Conservation (phyloP, 257 asterid species). For the Penstemon newberryi region DNA sequence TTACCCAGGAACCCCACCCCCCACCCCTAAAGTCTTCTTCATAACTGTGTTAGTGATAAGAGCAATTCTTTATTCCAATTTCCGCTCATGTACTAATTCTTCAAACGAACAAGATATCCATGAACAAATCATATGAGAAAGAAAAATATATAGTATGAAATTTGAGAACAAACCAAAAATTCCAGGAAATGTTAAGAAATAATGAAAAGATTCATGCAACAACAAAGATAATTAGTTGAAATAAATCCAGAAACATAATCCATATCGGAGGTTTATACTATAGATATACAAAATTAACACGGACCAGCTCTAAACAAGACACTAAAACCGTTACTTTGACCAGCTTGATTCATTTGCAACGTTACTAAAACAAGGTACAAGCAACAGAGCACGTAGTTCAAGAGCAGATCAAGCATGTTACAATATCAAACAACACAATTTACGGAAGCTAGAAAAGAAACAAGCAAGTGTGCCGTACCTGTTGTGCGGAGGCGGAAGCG, state of each 20-base stretch:
- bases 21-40: no score
- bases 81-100: constrained; percentile 3
- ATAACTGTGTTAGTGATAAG: no score
- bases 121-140: not conserved
- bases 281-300: constrained; percentile 9
- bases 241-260: constrained; percentile 9
- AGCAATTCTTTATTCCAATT: no score
- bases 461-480: constrained; percentile 40
- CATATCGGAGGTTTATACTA: not conserved
- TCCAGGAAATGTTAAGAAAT: not conserved
- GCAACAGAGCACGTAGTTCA: constrained; percentile 26
- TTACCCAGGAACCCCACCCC: no score
- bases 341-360: constrained; percentile 6
- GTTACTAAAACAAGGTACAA: constrained; percentile 22
- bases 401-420: constrained; percentile 23
- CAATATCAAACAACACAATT: constrained; percentile 25
- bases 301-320: constrained; percentile 9
- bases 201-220: no score
- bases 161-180: not conserved
- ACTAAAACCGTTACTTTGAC: not conserved
- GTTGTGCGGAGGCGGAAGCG: constrained; percentile 80
- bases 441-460: constrained; percentile 9
- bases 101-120: not conserved
- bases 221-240: constrained; percentile 4
- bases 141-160: not conserved